These are phyloP conservation scores for Orychophragmus violaceus DNA, from an alignment of 345 rosid species.

Conservation along the genomic window DNA sequence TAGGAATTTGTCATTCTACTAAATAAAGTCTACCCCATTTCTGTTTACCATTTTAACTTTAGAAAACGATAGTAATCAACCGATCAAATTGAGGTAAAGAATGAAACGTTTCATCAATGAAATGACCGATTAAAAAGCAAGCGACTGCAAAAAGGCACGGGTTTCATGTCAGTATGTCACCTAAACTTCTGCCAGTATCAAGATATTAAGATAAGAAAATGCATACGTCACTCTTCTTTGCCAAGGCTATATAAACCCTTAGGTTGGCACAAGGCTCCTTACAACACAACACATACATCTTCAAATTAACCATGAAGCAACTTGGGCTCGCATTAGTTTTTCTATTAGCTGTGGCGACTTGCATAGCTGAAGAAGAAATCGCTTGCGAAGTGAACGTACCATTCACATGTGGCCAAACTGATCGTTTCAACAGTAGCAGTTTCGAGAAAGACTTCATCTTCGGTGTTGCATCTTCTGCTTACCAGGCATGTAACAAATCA, in stretches of 20 bases:
- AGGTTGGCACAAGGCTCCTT: neutral
- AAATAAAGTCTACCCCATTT: neutral
- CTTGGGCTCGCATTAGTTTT: neutral
- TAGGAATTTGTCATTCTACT: neutral
- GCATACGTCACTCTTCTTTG: neutral
- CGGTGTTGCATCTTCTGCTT: slow-evolving; percentile 30
- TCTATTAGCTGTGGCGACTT: slow-evolving; percentile 2
- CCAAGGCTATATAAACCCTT: slow-evolving; percentile 27
- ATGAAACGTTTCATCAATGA: neutral
- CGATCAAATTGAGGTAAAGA: neutral
- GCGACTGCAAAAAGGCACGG: slow-evolving; percentile 4
- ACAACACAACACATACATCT: neutral
- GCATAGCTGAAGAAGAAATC: slow-evolving; percentile 3
- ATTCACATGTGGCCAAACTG: slow-evolving; percentile 9
- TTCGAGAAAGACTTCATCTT: slow-evolving; percentile 10
- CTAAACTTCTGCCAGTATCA: slow-evolving; percentile 9
- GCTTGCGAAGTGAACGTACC: slow-evolving; percentile 1
- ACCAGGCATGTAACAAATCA: slow-evolving; percentile 19
- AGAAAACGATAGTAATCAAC: neutral
- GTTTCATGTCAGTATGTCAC: slow-evolving; percentile 8
- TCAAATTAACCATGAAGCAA: slow-evolving; percentile 5
- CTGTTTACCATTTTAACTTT: neutral
- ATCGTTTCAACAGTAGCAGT: neutral
- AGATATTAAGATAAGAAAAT: neutral
- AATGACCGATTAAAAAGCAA: neutral